Evolutionary conservation across 2,329 filamentous ascomycete genomes (phyloP), one percentile per base, ranked within the genome.

Genomic region (Pseudogymnoascus pannorum): DNA sequence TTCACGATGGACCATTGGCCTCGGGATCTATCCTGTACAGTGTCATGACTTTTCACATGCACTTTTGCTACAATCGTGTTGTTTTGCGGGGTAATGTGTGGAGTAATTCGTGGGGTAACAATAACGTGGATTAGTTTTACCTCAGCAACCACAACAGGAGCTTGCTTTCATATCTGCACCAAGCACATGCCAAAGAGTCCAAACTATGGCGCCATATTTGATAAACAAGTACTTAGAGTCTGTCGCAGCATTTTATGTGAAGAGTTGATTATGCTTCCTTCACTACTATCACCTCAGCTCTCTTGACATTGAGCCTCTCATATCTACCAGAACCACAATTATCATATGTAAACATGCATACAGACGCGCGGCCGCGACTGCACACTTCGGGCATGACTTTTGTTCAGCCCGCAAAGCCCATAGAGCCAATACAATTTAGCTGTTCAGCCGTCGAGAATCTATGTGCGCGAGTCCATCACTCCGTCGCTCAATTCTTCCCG

Each of bases 401-500:
- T 29, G 24, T 51, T 14, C 44, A 18, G n/a, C 44, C 44, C 44
- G 24, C 44, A 4, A 51, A 5, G 24, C 44, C n/a, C 14, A 29
- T 51, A 7, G 18, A 29, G 44, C 44, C 44, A 51, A 26, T 51
- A 8, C 44, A 51, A 29, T 51, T 58, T 29, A 20, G 31, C n/a
- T 38, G 31, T 12, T 58, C 57, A 36, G 35, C 57, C 12, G 4
- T 58, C 16, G 57, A 58, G 12, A 58, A 58, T 29, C 57, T 58
- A 58, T 35, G 31, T 16, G 57, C 57, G 22, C 18, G 31, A 58
- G 57, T 58, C 29, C 35, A 58, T 58, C 57, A 35, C 31, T 35
- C 57, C 57, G 31, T 26, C 18, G n/a, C 35, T 22, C 29, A 20
- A 18, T 58, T 58, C 29, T 58, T 58, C 57, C 29, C 57, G 4